These are phyloP conservation scores for Fomitiporia mediterranea DNA, from an alignment of 1,284 basidiomycete genomes.

Conservation along the genomic window DNA sequence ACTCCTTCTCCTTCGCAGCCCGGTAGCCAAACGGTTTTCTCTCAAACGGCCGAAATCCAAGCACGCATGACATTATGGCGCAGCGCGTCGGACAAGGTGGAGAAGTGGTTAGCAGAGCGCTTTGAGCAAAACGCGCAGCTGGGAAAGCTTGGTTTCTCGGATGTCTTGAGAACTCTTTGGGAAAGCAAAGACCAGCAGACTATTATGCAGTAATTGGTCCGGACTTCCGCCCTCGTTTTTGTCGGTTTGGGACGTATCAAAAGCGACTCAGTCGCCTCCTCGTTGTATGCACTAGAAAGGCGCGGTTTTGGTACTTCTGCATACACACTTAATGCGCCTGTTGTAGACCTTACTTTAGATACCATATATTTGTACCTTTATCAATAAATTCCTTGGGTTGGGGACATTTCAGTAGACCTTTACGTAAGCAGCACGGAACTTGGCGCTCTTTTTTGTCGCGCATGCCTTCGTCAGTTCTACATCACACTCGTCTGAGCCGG, in stretches of 20 bases:
- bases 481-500: too few species aligned
- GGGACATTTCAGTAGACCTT: too few species aligned
- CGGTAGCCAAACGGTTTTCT: conserved; percentile 57
- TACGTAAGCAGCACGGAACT: too few species aligned
- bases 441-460: too few species aligned
- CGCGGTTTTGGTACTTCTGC: not conserved
- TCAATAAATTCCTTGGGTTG: too few species aligned
- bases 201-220: not conserved
- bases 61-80: conserved; percentile 75
- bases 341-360: conserved; percentile 15
- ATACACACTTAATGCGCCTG: not conserved
- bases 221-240: not conserved
- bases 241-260: not conserved
- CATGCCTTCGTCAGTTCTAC: too few species aligned
- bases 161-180: conserved; percentile 74
- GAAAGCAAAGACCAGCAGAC: conserved; percentile 42
- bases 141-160: conserved; percentile 83
- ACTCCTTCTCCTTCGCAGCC: conserved; percentile 48
- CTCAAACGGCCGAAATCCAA: conserved; percentile 82
- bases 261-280: not conserved
- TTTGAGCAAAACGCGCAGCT: conserved; percentile 86
- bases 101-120: conserved; percentile 77
- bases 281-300: not conserved
- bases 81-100: conserved; percentile 73
- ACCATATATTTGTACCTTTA: conserved; percentile 8